Percentiles rank a stretch among this genome's conserved stretches.
phyloP scores from a whole-genome alignment of 1,284 basidiomycete genomes.

The Sanghuangporus sanghuang region DNA sequence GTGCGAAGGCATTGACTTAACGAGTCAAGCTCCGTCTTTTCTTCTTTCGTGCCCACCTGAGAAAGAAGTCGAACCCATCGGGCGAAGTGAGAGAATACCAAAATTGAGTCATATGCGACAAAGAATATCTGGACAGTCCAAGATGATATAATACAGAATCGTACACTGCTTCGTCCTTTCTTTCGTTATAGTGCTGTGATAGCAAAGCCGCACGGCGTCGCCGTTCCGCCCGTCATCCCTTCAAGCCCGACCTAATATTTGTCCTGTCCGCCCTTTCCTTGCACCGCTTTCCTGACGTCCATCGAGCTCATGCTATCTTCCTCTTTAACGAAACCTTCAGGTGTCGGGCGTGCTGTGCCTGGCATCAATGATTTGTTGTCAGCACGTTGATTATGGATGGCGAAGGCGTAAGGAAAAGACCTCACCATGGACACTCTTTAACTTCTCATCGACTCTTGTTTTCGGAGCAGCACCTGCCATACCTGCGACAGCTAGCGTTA shows the following conservation, averaged over 20 bases:
- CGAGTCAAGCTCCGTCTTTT: no score
- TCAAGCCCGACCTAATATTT: conserved; percentile 4
- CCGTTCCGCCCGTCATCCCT: no score
- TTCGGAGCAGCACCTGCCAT: conserved; percentile 8
- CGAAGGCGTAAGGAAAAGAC: neutral
- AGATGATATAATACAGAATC: no score
- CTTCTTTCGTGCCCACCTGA: no score
- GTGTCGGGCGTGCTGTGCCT: conserved; percentile 7
- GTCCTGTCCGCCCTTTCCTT: conserved; percentile 7
- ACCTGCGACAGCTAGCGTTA: neutral
- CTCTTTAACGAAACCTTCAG: neutral
- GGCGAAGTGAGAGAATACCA: no score
- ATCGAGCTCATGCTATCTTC: conserved; percentile 6
- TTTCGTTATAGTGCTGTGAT: no score
- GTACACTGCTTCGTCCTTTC: no score
- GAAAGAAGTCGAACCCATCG: no score
- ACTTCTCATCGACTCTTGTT: neutral
- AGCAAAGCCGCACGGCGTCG: no score
- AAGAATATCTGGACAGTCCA: no score
- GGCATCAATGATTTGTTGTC: neutral
- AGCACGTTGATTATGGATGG: neutral
- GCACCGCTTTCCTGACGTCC: conserved; percentile 14
- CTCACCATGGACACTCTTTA: conserved; percentile 9
- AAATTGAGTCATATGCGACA: no score
- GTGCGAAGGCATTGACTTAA: no score